Base-by-base conservation (phyloP, 75 land plant genomes). In the Picea sitchensis region DNA sequence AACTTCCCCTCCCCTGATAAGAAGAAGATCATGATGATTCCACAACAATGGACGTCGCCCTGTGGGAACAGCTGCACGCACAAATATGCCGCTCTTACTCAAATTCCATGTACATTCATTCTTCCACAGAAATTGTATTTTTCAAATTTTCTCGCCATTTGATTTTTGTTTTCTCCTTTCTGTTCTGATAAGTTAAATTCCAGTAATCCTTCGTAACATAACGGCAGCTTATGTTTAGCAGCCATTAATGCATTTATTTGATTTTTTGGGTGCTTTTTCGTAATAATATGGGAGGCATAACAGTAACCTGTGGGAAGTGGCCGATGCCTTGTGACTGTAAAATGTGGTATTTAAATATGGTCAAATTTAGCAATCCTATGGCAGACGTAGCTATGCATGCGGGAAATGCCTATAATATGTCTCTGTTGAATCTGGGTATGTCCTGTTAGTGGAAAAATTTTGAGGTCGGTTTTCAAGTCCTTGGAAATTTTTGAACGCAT, bases 1-100 rank as follows among this genome's bases (percentile, higher is more conserved):
- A 47, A 47, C 5, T 47, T 47, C 51, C 51, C 51, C 7, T 6
- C 51, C 51, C 51, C 51, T 47, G 51, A 5, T 47, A 47, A 47
- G 51, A 47, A 47, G 51, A 47, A 47, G 51, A 47, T 47, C 5
- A 75, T 61, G 58, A 84, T 84, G 86, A 76, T 91, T 26, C 90
- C 88, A 0, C 76, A 84, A 57, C 85, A 91, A 41, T 91, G 93
- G 93, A 30, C 87, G 20, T 83, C 91, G n/a, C 93, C 93, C 11
- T 91, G 91, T 74, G 85, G 85, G 32, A 89, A 73, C 58, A 78
- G 81, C 30, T 91, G 89, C 86, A 91, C 93, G n/a, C 61, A 80
- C 60, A 88, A 91, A 77, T 91, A 76, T 80, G 78, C 89, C 30
- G 82, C 87, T 21, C 85, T 91, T 44, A 81, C 80, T 58, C 91